Conservation (phyloP, 306 rosid genomes). For the Canavalia gladiata region DNA sequence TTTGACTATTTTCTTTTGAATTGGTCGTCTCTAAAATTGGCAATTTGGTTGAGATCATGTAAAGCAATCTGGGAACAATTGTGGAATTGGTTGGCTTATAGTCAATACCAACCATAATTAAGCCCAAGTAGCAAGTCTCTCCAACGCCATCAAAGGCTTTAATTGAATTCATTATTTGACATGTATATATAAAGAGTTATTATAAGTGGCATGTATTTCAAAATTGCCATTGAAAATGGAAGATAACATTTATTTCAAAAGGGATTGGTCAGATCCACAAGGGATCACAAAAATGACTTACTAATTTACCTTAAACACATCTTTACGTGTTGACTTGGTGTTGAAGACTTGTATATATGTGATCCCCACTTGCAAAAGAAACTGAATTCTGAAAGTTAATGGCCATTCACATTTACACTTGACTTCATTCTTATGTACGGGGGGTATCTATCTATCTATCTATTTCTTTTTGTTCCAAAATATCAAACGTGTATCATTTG, state of each 20-base stretch:
- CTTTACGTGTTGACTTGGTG: constrained; percentile 36
- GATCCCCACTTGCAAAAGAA: not conserved
- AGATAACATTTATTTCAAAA: not conserved
- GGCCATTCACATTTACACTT: not conserved
- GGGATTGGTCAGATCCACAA: constrained; percentile 22
- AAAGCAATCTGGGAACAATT: constrained; percentile 28
- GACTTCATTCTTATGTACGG: not conserved
- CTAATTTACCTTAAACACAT: not conserved
- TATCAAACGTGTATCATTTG: no score
- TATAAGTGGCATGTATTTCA: not conserved
- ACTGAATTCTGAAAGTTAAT: not conserved
- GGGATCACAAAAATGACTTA: not conserved
- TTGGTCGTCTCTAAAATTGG: constrained; percentile 38
- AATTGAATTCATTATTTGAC: not conserved
- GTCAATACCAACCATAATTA: constrained; percentile 46
- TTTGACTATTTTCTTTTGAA: constrained; percentile 24
- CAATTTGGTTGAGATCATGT: constrained; percentile 1
- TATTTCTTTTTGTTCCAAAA: no score
- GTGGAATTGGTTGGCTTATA: constrained; percentile 34
- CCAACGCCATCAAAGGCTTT: constrained; percentile 5
- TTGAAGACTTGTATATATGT: not conserved
- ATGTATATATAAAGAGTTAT: not conserved
- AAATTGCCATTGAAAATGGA: not conserved
- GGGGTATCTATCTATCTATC: no score
- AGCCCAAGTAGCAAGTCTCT: constrained; percentile 16